Base-by-base conservation (phyloP, 768 basidiomycete species). In the Tephrocybe sp. region DNA sequence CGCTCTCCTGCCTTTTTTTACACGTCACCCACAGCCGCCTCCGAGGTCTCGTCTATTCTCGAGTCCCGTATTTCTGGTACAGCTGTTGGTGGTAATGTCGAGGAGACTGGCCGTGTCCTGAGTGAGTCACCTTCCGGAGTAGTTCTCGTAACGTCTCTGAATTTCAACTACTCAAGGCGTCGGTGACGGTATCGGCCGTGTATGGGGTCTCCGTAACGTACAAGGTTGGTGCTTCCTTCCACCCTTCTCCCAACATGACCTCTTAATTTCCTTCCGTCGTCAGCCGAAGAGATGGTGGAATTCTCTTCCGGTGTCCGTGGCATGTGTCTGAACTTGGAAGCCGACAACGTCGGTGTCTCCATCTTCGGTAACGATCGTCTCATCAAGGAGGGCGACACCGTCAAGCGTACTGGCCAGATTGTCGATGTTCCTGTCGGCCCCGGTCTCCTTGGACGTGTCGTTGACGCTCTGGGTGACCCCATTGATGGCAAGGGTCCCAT, bases 271-370 rank as follows among this genome's bases (percentile, higher is more conserved):
- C 43, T 49, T 57, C 51, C 55, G 39, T 57, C 47, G 61, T 41
- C 72, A 94, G 88, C 88, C 76, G 97, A 99, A 78, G 97, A 99
- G 86, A 99, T 99, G 97, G 97, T 99, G 83, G 97, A 99, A 83
- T 99, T 99, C 84, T 92, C 96, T 42, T 98, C 97, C 44, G 97
- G 97, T 75, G 86, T 99, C 64, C 95, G 97, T 70, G 97, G 97
- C 82, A 99, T 99, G 97, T 98, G 95, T 75, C 76, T 99, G 74
- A 99, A 99, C 89, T 89, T 99, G 86, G 97, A 99, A 78, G 93
- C 96, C 75, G 97, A 98, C 87, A 98, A 98, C 65, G 96, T 98
- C 80, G 97, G 97, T 92, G 93, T 99, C 67, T 93, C 97, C 79
- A 95, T 98, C 79, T 99, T 99, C 82, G 89, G 88, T 83, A 89